Evolutionary conservation across 371 early-diverging fungal species (phyloP).

Genomic region (Nosema muscidifuracis): DNA sequence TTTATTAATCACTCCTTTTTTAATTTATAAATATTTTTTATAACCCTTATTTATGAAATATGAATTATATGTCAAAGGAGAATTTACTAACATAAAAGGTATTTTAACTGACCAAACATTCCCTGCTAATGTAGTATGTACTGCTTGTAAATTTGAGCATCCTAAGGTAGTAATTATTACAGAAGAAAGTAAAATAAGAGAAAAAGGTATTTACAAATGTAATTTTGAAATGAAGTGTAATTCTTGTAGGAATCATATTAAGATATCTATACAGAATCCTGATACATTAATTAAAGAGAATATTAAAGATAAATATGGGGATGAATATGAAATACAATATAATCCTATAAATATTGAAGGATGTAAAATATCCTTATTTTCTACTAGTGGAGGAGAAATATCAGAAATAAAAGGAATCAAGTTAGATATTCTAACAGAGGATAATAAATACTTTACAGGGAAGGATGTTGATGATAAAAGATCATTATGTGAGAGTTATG

Average conservation of each 20-base stretch:
- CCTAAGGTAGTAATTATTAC: conserved; percentile 35
- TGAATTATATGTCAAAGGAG: conserved; percentile 22
- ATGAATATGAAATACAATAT: conserved; percentile 8
- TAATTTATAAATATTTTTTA: background rate
- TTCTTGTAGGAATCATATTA: conserved; percentile 21
- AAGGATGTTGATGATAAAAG: conserved; percentile 3
- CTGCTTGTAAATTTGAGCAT: conserved; percentile 21
- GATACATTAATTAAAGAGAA: background rate
- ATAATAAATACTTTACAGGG: background rate
- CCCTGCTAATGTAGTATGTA: conserved; percentile 23
- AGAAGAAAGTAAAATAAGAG: conserved; percentile 6
- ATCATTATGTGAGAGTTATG: background rate
- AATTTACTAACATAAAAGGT: conserved; percentile 31
- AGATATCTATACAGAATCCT: conserved; percentile 17
- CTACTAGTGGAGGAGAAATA: background rate
- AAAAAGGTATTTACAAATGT: conserved; percentile 15
- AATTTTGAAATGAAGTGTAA: conserved; percentile 27
- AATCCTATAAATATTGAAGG: conserved; percentile 9
- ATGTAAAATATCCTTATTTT: background rate
- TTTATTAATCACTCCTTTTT: too few relatives aligned
- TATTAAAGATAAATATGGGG: conserved; percentile 12
- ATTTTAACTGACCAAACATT: conserved; percentile 25
- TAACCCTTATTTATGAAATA: conserved; percentile 16
- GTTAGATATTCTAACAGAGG: background rate
- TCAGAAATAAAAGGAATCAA: background rate